Percentiles rank a stretch among this genome's conserved stretches.
Conservation (phyloP, 371 early-diverging fungal species). For the Apophysomyces trapeziformis region DNA sequence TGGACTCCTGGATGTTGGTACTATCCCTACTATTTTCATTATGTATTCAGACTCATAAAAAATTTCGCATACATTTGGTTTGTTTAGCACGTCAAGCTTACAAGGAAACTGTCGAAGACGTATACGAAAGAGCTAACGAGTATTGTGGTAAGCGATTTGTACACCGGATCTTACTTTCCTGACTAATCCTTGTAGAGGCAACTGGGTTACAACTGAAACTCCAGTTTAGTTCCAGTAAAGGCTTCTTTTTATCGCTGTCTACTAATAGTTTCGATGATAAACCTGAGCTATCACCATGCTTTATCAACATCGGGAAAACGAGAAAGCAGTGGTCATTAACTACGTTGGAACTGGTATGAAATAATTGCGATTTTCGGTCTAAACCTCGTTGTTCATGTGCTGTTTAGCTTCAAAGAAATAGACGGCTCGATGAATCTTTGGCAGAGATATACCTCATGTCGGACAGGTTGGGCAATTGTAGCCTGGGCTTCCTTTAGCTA, state of each 20-base stretch:
- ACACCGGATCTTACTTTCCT: neutral
- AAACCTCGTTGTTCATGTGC: neutral
- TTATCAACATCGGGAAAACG: conserved; percentile 66
- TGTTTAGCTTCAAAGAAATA: conserved; percentile 54
- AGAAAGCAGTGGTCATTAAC: conserved; percentile 69
- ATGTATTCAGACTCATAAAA: no score
- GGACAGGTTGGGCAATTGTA: conserved; percentile 59
- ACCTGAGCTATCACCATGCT: conserved; percentile 50
- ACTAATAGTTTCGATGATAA: conserved; percentile 24
- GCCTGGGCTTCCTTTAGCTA: neutral
- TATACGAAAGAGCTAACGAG: conserved; percentile 69
- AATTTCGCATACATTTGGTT: no score
- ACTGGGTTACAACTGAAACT: conserved; percentile 70
- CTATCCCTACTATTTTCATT: no score
- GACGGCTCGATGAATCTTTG: conserved; percentile 80
- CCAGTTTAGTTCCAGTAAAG: conserved; percentile 61
- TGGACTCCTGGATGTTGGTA: conserved; percentile 90
- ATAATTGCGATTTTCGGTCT: neutral
- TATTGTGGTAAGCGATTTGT: conserved; percentile 56
- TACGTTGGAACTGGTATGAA: conserved; percentile 76
- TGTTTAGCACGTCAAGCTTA: conserved; percentile 76
- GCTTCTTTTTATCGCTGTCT: conserved; percentile 65
- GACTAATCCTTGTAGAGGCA: neutral
- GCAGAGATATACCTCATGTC: conserved; percentile 87
- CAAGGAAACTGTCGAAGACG: conserved; percentile 84